A percentile compares a stretch with the other conserved stretches of the same genome.
These are phyloP conservation scores for Nepenthes mirabilis DNA, from an alignment of 148 eudicot genomes.

Conservation along the genomic window DNA sequence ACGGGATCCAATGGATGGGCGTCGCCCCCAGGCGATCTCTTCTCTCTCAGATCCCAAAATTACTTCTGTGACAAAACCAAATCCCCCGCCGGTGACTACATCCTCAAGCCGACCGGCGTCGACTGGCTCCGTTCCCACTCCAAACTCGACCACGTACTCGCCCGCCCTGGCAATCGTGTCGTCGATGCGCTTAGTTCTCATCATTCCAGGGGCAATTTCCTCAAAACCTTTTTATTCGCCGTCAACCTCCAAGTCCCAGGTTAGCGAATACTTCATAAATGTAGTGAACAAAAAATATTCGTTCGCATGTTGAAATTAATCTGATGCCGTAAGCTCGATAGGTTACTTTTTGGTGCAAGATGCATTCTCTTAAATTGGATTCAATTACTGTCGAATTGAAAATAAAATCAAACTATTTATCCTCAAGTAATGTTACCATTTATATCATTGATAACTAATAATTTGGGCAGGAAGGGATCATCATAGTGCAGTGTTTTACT, in stretches of 20 bases:
- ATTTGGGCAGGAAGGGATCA: slow-evolving; percentile 42
- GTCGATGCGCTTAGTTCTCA: slow-evolving; percentile 24
- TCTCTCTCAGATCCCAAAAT: slow-evolving; percentile 41
- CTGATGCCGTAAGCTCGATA: too few relatives aligned
- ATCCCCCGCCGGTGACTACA: slow-evolving; percentile 44
- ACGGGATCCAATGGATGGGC: slow-evolving; percentile 79
- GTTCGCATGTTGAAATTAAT: too few relatives aligned
- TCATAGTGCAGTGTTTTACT: slow-evolving; percentile 80
- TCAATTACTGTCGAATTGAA: too few relatives aligned
- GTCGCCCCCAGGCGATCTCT: slow-evolving; percentile 66
- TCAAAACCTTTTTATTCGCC: slow-evolving; percentile 55
- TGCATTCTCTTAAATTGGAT: too few relatives aligned
- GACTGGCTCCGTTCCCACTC: slow-evolving; percentile 64
- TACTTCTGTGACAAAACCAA: slow-evolving; percentile 50
- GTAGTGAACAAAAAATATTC: too few relatives aligned
- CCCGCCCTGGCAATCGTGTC: slow-evolving; percentile 59
- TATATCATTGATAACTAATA: too few relatives aligned
- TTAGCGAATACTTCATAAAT: not conserved
- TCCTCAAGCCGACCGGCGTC: slow-evolving; percentile 67
- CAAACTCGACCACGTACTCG: slow-evolving; percentile 70
- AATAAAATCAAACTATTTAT: too few relatives aligned
- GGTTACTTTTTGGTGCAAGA: too few relatives aligned
- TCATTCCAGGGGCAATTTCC: slow-evolving; percentile 16
- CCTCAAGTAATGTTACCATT: too few relatives aligned
- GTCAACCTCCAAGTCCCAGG: slow-evolving; percentile 80